Evolutionary conservation across 225 moss, liverwort and hornwort genomes (phyloP), one percentile per base, ranked within the genome.

Genomic region (Neckera pumila): DNA sequence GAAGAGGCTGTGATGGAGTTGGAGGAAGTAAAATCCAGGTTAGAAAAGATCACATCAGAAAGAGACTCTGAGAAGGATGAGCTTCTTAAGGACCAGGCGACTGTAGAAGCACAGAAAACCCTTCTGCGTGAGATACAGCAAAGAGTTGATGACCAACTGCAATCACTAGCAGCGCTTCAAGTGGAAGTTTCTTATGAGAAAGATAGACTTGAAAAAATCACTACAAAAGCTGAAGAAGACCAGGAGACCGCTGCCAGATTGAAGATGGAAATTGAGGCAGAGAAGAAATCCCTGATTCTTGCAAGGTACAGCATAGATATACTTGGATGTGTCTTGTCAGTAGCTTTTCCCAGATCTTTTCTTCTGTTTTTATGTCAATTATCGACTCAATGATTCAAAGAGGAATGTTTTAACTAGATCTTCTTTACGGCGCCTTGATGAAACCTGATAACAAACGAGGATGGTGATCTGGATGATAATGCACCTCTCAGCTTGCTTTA

Each of bases 231-330:
- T 47, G 97, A 97, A 87, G 95, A 92, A 81, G 96, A 95, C 71
- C 90, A 92, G 53, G 87, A 90, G 87, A 83, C 90, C 59, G 89
- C 90, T 67, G 80, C 89, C 49, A 91, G 89, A 72, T 81, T 93
- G 76, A 97, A 93, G 82, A 84, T 56, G 87, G 95, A 96, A 92
- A 74, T 95, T 56, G 96, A 96, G 79, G 90, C 95, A 36, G 99
- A 99, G 92, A 99, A 96, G 91, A 93, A 91, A 92, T 95, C 99
- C 83, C 91, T 99, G 38, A 84, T 93, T 67, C 90, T 99, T 89
- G 96, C 97, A 89, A 97, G 98, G 98, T 96, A 90, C 85, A 79
- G 79, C 72, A 81, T 70, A 64, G 59, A 59, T 81, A 87, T 51
- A n/a, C 30, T 80, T 66, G 65, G 78, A 70, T 77, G 38, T 80